Evolutionary conservation across 768 basidiomycete genomes (phyloP).

Genomic region (Imleria badia): DNA sequence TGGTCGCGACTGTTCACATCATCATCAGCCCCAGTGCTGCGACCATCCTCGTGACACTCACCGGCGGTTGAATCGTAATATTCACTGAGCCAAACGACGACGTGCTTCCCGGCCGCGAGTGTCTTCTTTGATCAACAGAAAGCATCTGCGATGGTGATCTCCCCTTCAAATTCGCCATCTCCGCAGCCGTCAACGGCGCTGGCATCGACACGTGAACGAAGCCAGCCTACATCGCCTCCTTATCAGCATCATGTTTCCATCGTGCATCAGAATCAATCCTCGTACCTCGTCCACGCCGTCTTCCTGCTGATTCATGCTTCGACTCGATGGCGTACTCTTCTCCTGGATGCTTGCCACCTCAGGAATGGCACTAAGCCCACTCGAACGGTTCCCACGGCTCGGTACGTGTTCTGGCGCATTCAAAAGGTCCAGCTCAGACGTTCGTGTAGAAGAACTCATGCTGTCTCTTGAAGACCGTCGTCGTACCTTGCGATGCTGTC

Average conservation of each 20-base stretch:
- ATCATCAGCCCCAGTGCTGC: conserved; percentile 4
- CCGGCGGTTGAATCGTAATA: conserved; percentile 35
- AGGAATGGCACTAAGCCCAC: conserved; percentile 55
- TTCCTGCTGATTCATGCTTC: conserved; percentile 34
- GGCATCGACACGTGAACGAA: conserved; percentile 38
- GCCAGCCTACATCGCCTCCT: conserved; percentile 21
- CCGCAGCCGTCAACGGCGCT: conserved; percentile 24
- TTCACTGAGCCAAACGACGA: conserved; percentile 33
- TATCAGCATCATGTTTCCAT: conserved; percentile 14
- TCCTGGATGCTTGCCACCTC: conserved; percentile 48
- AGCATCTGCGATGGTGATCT: conserved; percentile 20
- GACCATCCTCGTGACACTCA: conserved; percentile 12
- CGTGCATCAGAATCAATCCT: background rate
- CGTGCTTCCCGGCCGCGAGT: conserved; percentile 29
- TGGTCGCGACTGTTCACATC: conserved; percentile 36
- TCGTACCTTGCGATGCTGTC: conserved; percentile 37
- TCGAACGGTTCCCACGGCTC: conserved; percentile 29
- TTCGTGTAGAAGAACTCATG: conserved; percentile 44
- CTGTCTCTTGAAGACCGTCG: conserved; percentile 55
- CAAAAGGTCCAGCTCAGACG: conserved; percentile 55
- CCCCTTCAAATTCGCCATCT: conserved; percentile 22
- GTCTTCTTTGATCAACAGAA: conserved; percentile 21
- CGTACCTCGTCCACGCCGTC: conserved; percentile 39
- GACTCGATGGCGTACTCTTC: conserved; percentile 17
- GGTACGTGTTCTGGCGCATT: conserved; percentile 40